These are phyloP conservation scores for Conringia planisiliqua DNA, from an alignment of 345 rosid genomes.

Conservation along the genomic window DNA sequence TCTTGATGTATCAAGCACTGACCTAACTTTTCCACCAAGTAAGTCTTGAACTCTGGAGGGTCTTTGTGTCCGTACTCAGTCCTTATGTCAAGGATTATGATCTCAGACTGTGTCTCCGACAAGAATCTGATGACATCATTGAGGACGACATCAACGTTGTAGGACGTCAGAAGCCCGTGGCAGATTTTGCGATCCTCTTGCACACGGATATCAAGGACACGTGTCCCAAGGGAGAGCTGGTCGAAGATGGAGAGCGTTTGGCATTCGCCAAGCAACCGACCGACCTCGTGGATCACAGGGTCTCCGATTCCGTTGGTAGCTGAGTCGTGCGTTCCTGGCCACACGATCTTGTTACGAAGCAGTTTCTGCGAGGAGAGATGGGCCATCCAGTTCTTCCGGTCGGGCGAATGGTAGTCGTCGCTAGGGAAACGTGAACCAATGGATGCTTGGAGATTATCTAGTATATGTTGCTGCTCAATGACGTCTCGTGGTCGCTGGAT, in stretches of 20 bases:
- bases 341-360: slow-evolving; percentile 58
- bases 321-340: slow-evolving; percentile 96
- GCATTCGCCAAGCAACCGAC: slow-evolving; percentile 60
- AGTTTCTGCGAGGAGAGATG: slow-evolving; percentile 35
- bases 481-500: slow-evolving; percentile 34
- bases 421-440: slow-evolving; percentile 59
- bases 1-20: slow-evolving; percentile 58
- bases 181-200: slow-evolving; percentile 63
- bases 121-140: slow-evolving; percentile 64
- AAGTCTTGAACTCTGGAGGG: slow-evolving; percentile 64
- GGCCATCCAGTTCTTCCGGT: slow-evolving; percentile 80
- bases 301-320: slow-evolving; percentile 82
- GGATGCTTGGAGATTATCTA: slow-evolving; percentile 41
- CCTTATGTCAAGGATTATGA: slow-evolving; percentile 68
- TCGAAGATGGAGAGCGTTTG: slow-evolving; percentile 63
- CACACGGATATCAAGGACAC: slow-evolving; percentile 71
- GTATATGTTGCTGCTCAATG: slow-evolving; percentile 38
- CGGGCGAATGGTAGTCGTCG: slow-evolving; percentile 51
- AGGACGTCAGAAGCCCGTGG: slow-evolving; percentile 66
- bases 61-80: slow-evolving; percentile 79
- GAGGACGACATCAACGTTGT: slow-evolving; percentile 58
- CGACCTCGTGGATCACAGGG: slow-evolving; percentile 35
- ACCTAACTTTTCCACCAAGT: slow-evolving; percentile 61
- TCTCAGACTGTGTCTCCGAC: slow-evolving; percentile 65
- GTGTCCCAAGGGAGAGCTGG: slow-evolving; percentile 65